Evolutionary conservation across 768 basidiomycete genomes (phyloP).

Genomic region (Naganishia antarctica): DNA sequence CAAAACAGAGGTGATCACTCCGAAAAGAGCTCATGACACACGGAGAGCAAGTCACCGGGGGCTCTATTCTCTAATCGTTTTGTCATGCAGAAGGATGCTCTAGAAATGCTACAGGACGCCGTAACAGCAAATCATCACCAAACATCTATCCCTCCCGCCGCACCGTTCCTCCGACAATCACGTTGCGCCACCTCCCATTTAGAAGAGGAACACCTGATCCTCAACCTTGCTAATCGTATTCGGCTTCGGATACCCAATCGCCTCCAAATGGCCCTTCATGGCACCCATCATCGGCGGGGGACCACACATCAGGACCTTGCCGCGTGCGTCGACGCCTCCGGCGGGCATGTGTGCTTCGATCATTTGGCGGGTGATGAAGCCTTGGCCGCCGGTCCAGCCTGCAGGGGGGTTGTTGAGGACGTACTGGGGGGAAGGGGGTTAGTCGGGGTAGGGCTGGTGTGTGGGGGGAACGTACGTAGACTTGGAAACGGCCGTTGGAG

Average conservation of each 20-base stretch:
- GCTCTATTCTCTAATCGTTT: no score
- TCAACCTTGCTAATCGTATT: constrained; percentile 86
- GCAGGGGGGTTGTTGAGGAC: constrained; percentile 92
- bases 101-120: no score
- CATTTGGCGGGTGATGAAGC: constrained; percentile 89
- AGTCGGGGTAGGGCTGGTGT: neutral
- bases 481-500: constrained; percentile 66
- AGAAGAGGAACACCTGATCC: constrained; percentile 55
- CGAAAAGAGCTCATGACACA: no score
- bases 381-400: constrained; percentile 77
- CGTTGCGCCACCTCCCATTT: neutral
- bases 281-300: constrained; percentile 73
- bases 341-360: constrained; percentile 74
- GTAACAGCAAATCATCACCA: no score
- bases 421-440: constrained; percentile 51
- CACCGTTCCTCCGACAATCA: neutral
- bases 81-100: no score
- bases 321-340: constrained; percentile 39
- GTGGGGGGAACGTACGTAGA: constrained; percentile 52
- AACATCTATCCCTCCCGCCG: no score
- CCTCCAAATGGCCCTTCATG: constrained; percentile 63
- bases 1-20: no score
- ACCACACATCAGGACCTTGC: constrained; percentile 49
- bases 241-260: constrained; percentile 80
- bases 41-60: no score